phyloP scores from a whole-genome alignment of 768 basidiomycete species.

The Auriscalpium orientale region DNA sequence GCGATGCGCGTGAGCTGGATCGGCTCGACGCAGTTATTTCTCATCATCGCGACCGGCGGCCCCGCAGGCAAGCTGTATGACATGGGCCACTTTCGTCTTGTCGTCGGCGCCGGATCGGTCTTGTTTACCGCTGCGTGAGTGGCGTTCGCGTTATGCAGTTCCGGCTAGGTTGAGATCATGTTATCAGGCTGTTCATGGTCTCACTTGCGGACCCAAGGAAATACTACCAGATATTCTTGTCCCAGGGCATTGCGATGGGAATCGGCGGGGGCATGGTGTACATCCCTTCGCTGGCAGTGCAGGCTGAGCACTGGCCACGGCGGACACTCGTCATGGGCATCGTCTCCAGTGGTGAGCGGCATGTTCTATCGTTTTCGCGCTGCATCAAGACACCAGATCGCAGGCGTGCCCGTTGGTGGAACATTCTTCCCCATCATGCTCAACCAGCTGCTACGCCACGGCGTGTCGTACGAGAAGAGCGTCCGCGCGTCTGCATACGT shows the following conservation, averaged over 20 bases:
- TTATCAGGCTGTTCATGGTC: conserved; percentile 18
- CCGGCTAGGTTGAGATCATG: no score
- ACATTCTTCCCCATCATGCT: conserved; percentile 29
- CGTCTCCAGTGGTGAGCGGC: conserved; percentile 25
- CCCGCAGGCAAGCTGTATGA: conserved; percentile 38
- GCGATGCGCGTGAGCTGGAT: conserved; percentile 33
- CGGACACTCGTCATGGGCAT: conserved; percentile 27
- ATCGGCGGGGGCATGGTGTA: conserved; percentile 38
- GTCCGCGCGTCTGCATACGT: conserved; percentile 26
- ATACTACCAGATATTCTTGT: conserved; percentile 44
- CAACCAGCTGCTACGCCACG: conserved; percentile 21
- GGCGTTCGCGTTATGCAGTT: no score
- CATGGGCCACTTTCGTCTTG: conserved; percentile 38
- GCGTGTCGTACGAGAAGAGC: conserved; percentile 34
- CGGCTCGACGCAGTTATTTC: conserved; percentile 40
- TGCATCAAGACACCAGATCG: not conserved
- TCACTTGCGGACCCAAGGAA: conserved; percentile 25
- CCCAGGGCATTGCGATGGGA: conserved; percentile 46
- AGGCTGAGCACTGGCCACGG: conserved; percentile 37
- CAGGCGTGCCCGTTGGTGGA: conserved; percentile 26
- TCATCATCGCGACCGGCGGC: conserved; percentile 35
- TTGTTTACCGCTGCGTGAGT: conserved; percentile 18
- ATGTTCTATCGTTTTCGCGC: not conserved
- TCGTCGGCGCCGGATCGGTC: conserved; percentile 16
- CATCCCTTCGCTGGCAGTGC: conserved; percentile 36